These are phyloP conservation scores for Monocercomonoides exilis DNA, from an alignment of 78 protist genomes.

Conservation along the genomic window DNA sequence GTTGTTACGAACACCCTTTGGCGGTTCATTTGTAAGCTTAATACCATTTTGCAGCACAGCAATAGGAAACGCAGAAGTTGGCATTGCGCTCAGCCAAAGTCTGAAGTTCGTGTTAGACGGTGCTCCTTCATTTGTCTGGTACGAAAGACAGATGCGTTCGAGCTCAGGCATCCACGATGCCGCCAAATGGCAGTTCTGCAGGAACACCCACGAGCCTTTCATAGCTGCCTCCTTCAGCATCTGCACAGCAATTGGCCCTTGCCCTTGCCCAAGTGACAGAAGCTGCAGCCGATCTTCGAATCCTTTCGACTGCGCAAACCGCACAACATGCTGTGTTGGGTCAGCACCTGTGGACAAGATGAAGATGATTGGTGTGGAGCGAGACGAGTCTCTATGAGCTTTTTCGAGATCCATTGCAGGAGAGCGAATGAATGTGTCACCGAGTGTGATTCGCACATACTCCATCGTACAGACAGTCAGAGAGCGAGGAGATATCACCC, in stretches of 20 bases:
- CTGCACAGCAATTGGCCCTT: conserved; percentile 43
- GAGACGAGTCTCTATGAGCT: conserved; percentile 29
- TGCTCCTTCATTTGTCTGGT: not conserved
- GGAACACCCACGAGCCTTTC: conserved; percentile 49
- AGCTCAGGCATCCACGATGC: conserved; percentile 70
- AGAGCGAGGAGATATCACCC: not conserved
- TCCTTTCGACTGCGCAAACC: conserved; percentile 23
- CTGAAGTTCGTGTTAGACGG: conserved; percentile 42
- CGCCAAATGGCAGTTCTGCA: conserved; percentile 74
- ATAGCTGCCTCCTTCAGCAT: conserved; percentile 20
- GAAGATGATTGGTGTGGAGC: conserved; percentile 57
- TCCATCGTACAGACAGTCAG: not conserved
- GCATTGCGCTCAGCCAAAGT: conserved; percentile 65
- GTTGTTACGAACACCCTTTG: conserved; percentile 24
- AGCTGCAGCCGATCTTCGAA: not conserved
- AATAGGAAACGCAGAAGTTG: conserved; percentile 60
- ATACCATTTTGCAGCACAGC: conserved; percentile 63
- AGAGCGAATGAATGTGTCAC: not conserved
- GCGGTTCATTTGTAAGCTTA: conserved; percentile 73
- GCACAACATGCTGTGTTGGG: conserved; percentile 37
- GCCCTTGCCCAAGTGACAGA: conserved; percentile 54
- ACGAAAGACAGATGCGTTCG: conserved; percentile 19
- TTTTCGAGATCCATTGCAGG: conserved; percentile 19
- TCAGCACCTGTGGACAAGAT: conserved; percentile 74
- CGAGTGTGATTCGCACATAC: conserved; percentile 2